phyloP scores from a whole-genome alignment of 2,329 filamentous ascomycete species.

The Aspergillus puulaauensis region DNA sequence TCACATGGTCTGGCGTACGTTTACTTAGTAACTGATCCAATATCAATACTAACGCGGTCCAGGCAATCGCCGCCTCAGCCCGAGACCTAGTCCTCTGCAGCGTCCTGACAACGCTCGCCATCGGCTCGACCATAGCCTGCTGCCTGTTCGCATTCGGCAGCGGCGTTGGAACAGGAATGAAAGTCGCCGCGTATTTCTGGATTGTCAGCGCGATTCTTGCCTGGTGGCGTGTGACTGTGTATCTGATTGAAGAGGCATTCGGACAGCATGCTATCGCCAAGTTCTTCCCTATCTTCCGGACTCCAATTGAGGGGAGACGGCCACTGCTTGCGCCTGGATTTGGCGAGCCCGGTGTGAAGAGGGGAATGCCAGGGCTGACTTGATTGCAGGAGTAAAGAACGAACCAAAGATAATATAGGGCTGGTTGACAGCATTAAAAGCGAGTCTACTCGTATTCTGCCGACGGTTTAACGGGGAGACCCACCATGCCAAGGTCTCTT shows the following conservation, averaged over 20 bases:
- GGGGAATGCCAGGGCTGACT: slow-evolving; percentile 2
- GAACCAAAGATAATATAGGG: too few relatives aligned
- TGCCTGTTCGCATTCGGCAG: neutral
- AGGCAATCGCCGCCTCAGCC: neutral
- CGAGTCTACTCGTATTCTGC: too few relatives aligned
- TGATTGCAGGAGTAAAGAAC: neutral
- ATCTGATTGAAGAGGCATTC: slow-evolving; percentile 3
- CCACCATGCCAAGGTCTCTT: too few relatives aligned
- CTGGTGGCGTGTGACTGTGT: neutral
- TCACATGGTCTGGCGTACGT: slow-evolving; percentile 1
- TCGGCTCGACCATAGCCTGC: neutral
- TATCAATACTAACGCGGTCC: neutral
- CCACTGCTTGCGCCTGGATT: neutral
- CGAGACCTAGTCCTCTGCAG: neutral
- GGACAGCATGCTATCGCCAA: neutral
- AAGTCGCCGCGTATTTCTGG: slow-evolving; percentile 3
- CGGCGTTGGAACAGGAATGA: neutral
- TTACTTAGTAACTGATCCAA: neutral
- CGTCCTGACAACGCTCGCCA: neutral
- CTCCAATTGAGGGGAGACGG: neutral
- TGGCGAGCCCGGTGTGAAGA: slow-evolving; percentile 1
- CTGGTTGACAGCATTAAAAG: too few relatives aligned
- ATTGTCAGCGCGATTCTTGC: neutral
- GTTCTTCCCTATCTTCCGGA: neutral
- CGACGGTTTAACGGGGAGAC: too few relatives aligned